A percentile compares a stretch with the other conserved stretches of the same genome.
These are phyloP conservation scores for Prunus davidiana DNA, from an alignment of 306 rosid genomes.

Conservation along the genomic window DNA sequence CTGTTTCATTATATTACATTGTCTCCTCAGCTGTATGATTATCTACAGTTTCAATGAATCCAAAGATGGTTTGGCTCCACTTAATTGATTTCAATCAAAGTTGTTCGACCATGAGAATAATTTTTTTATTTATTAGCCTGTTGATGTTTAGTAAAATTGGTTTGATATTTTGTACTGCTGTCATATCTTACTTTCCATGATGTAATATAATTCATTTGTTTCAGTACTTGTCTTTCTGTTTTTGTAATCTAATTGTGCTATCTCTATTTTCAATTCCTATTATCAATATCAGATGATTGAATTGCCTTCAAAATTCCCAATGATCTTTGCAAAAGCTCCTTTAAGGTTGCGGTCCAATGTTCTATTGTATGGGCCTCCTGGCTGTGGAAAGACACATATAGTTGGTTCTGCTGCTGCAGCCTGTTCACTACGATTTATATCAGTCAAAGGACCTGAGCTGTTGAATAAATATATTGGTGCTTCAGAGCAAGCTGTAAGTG, in stretches of 20 bases:
- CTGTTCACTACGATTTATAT: constrained; percentile 84
- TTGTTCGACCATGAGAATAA: no score
- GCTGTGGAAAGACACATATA: constrained; percentile 95
- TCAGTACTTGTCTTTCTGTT: neutral
- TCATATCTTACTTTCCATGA: neutral
- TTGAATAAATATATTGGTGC: constrained; percentile 96
- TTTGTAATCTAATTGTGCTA: neutral
- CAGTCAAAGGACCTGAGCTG: constrained; percentile 93
- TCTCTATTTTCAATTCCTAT: constrained; percentile 1
- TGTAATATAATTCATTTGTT: neutral
- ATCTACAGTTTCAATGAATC: no score
- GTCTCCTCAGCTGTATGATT: no score
- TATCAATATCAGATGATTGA: constrained; percentile 73
- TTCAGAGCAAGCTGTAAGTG: constrained; percentile 97
- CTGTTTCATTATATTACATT: no score
- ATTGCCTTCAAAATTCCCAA: constrained; percentile 89
- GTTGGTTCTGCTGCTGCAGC: constrained; percentile 98
- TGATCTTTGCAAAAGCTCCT: constrained; percentile 83
- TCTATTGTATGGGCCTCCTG: constrained; percentile 95
- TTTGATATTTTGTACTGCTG: neutral
- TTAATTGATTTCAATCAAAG: no score
- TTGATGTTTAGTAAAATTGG: neutral
- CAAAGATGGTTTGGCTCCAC: no score
- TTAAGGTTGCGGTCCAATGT: constrained; percentile 90
- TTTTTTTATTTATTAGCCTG: neutral